Conservation (phyloP, 2,329 filamentous ascomycete genomes). For the Blastomyces gilchristii region DNA sequence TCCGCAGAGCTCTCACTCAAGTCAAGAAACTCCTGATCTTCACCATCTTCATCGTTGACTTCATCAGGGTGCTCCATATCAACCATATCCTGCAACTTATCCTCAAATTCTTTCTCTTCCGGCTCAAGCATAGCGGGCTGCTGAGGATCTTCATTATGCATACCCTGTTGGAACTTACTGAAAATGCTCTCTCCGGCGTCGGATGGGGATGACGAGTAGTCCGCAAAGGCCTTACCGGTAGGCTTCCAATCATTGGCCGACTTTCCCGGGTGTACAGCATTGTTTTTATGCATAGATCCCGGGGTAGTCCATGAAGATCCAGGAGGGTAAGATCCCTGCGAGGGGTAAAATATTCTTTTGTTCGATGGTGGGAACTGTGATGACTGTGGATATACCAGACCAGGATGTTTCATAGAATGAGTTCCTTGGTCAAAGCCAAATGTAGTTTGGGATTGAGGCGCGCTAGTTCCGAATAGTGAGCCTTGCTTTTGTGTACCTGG, state of each 20-base stretch:
- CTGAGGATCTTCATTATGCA: conserved; percentile 12
- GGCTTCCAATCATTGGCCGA: not conserved
- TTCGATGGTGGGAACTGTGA: not conserved
- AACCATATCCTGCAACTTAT: conserved; percentile 16
- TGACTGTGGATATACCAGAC: not conserved
- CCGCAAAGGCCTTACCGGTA: not conserved
- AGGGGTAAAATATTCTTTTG: not conserved
- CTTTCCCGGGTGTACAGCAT: not conserved
- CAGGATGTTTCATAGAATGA: not conserved
- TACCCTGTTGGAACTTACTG: not conserved
- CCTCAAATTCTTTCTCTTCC: conserved; percentile 9
- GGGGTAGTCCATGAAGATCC: not conserved
- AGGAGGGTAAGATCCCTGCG: not conserved
- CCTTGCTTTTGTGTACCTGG: not conserved
- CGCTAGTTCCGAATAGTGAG: not conserved
- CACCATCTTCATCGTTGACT: conserved; percentile 18
- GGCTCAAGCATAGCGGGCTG: not conserved
- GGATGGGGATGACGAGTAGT: not conserved
- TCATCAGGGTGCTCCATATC: conserved; percentile 28
- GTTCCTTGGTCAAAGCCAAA: not conserved
- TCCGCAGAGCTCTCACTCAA: conserved; percentile 8
- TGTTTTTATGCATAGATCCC: not conserved
- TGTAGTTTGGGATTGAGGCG: not conserved
- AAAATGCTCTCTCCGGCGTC: not conserved
- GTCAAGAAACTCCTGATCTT: conserved; percentile 20